These are phyloP conservation scores for Dionaea muscipula DNA, from an alignment of 179 eudicot genomes.

Conservation along the genomic window DNA sequence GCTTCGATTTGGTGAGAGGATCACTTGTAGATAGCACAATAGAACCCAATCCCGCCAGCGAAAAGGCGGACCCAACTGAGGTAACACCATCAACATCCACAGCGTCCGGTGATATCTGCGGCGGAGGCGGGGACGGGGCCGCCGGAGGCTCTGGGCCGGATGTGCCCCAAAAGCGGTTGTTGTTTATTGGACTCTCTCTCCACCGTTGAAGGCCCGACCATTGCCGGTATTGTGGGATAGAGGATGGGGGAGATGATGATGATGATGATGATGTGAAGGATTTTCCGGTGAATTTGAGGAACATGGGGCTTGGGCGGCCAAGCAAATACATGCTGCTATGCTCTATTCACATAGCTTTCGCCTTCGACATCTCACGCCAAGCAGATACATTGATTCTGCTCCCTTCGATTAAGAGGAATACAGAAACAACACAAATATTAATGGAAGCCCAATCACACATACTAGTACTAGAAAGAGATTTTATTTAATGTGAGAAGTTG, in stretches of 20 bases:
- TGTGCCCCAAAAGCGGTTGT: constrained; percentile 58
- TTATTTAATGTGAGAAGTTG: too few species aligned
- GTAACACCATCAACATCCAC: constrained; percentile 4
- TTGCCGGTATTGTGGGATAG: constrained; percentile 20
- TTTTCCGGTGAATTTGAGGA: constrained; percentile 10
- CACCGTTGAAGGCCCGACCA: constrained; percentile 72
- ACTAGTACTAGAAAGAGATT: too few species aligned
- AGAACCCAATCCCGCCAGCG: constrained; percentile 62
- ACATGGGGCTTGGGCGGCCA: not conserved
- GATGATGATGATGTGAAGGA: constrained; percentile 12
- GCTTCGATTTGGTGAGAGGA: constrained; percentile 51
- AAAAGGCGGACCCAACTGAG: constrained; percentile 20
- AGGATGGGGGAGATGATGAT: too few species aligned
- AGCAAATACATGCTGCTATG: constrained; percentile 2
- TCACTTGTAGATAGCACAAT: constrained; percentile 59
- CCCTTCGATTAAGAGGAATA: too few species aligned
- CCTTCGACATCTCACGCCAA: too few species aligned
- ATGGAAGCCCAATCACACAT: too few species aligned
- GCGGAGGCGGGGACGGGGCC: too few species aligned
- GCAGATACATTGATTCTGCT: too few species aligned
- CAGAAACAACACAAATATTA: too few species aligned
- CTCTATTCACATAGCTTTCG: too few species aligned
- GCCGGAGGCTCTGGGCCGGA: constrained; percentile 51
- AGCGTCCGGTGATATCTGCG: constrained; percentile 9
- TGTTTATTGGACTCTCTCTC: constrained; percentile 43